Conservation (phyloP, 345 rosid species). For the Melaleuca alternifolia region DNA sequence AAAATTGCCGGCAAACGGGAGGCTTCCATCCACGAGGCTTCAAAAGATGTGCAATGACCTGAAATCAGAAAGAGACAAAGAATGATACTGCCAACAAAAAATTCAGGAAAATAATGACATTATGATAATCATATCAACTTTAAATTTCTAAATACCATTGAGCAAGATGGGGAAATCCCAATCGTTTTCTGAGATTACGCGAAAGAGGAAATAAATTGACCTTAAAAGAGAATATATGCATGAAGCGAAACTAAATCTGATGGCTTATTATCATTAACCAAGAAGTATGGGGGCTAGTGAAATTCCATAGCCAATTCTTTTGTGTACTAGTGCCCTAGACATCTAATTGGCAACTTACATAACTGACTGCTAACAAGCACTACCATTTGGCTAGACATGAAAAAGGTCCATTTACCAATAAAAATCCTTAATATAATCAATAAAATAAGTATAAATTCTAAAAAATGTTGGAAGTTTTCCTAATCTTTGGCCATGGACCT, state of each 20-base stretch:
- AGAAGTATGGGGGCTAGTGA: neutral
- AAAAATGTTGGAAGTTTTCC: neutral
- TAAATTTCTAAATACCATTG: neutral
- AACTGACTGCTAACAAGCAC: neutral
- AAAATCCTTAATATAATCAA: neutral
- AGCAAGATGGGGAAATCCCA: neutral
- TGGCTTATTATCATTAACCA: neutral
- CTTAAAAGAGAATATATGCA: neutral
- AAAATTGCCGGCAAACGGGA: slow-evolving; percentile 88
- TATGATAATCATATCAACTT: neutral
- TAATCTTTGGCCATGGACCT: neutral
- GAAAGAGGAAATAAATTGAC: neutral
- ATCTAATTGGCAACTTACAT: neutral
- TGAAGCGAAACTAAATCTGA: neutral
- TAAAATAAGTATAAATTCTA: neutral
- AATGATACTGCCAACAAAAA: neutral
- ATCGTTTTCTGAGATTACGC: neutral
- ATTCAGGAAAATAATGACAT: neutral
- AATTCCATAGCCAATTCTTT: neutral
- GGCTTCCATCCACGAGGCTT: slow-evolving; percentile 99
- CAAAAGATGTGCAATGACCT: slow-evolving; percentile 83
- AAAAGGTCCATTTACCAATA: neutral
- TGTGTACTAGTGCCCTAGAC: neutral
- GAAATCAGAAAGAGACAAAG: neutral
- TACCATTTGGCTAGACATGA: neutral